Evolutionary conservation across 306 rosid genomes (phyloP), one percentile per base, ranked within the genome.

Genomic region (Trifolium fragiferum): DNA sequence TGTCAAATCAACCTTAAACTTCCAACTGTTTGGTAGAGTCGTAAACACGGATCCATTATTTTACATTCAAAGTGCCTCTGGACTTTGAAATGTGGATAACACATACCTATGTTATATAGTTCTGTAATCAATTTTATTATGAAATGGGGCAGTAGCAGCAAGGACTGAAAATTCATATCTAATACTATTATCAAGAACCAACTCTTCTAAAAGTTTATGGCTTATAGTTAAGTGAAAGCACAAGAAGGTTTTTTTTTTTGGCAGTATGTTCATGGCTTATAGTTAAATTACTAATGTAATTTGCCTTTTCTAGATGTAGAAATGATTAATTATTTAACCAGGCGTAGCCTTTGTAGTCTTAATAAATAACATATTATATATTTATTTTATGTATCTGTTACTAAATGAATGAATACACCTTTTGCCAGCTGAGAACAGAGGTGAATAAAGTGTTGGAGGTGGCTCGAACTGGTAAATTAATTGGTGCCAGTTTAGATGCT

Each of bases 401-500:
- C 80, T 82, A 63, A 86, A 65, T 20, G 62, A 23, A 50, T 40
- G 62, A 23, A 50, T 40, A 19, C 57, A 35, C 46, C 72, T 77
- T 80, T 77, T 83, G 70, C 65, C 96, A 94, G 99, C 84, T 94
- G 80, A 89, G 99, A 67, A 87, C 96, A 1, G 97, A 94, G 86
- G 97, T 94, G 79, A 94, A 94, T 75, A 92, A 63, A 87, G 90
- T 94, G 64, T 78, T 94, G 77, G 99, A 94, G 83, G 72, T 82
- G 66, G 99, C 99, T 72, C 88, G 99, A 77, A 67, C 85, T 1
- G 91, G 73, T 19, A 92, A 94, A 84, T 55, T 92, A 76, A 84
- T 92, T 70, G 99, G 99, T 66, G 87, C 99, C 67, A 92, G 96
- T 81, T 89, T 94, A 82, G 99, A 94, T 9, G 99, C 99, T 23